phyloP scores from a whole-genome alignment of 2,329 filamentous ascomycete genomes.

The Rhinocladiella similis region DNA sequence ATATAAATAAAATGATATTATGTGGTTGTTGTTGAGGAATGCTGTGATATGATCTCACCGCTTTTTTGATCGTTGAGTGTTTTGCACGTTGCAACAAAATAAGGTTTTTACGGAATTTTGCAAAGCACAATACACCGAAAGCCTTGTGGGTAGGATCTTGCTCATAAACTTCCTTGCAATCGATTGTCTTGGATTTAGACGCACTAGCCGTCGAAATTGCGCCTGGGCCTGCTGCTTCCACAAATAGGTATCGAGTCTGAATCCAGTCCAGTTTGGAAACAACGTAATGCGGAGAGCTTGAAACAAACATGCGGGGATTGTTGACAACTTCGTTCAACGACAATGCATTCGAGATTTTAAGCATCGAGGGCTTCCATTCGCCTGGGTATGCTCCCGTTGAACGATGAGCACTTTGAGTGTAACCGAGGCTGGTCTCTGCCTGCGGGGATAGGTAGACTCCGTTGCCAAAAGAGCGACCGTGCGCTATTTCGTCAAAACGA shows the following conservation, averaged over 20 bases:
- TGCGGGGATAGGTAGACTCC: constrained; percentile 77
- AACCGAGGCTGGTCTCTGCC: constrained; percentile 57
- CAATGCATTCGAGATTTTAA: constrained; percentile 62
- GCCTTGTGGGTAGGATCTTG: constrained; percentile 40
- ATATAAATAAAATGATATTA: no score
- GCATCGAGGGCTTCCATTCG: constrained; percentile 67
- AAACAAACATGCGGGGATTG: constrained; percentile 61
- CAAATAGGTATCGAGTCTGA: constrained; percentile 82
- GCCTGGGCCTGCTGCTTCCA: constrained; percentile 38
- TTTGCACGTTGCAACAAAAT: no score
- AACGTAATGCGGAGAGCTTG: constrained; percentile 63
- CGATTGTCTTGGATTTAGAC: no score
- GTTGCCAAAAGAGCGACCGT: constrained; percentile 74
- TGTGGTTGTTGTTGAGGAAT: no score
- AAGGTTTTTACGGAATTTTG: no score
- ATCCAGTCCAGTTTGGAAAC: constrained; percentile 80
- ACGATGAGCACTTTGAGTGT: constrained; percentile 37
- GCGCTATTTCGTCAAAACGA: constrained; percentile 61
- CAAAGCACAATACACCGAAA: no score
- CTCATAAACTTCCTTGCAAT: constrained; percentile 5
- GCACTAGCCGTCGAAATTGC: constrained; percentile 7
- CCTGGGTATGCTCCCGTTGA: not conserved
- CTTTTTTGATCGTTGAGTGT: no score
- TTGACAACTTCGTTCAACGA: constrained; percentile 88
- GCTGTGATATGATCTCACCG: no score